Conservation (phyloP, 768 basidiomycete species). For the Pleurotus salmoneostramineus region DNA sequence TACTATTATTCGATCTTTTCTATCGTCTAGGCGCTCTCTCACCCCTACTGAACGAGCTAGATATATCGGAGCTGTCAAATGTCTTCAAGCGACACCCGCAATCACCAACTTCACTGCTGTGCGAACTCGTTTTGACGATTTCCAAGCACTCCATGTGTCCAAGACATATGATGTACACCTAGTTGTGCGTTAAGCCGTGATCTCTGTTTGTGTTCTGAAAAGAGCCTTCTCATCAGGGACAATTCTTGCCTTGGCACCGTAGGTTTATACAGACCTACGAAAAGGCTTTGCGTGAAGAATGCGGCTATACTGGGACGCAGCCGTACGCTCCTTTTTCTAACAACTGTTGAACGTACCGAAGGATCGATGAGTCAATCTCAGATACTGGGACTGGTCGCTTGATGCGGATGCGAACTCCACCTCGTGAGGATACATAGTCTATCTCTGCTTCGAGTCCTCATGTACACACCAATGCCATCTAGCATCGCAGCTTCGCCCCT, state of each 20-base stretch:
- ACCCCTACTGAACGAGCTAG: neutral
- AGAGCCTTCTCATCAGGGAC: conserved; percentile 19
- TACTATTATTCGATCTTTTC: neutral
- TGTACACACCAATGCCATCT: too few relatives aligned
- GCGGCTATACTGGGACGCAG: conserved; percentile 26
- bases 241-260: conserved; percentile 35
- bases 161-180: conserved; percentile 24
- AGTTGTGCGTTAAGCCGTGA: conserved; percentile 24
- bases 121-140: conserved; percentile 34
- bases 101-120: conserved; percentile 15
- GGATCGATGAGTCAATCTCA: conserved; percentile 7
- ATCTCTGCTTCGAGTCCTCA: too few relatives aligned
- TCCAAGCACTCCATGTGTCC: conserved; percentile 30
- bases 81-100: conserved; percentile 21
- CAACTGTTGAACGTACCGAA: neutral
- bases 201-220: neutral
- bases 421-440: too few relatives aligned
- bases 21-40: neutral
- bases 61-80: conserved; percentile 10
- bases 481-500: conserved; percentile 20
- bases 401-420: conserved; percentile 20
- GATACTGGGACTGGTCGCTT: conserved; percentile 38
- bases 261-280: conserved; percentile 25
- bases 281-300: conserved; percentile 27
- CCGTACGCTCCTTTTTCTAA: conserved; percentile 22